Percentiles rank a stretch among this genome's conserved stretches.
Evolutionary conservation across 2,329 filamentous ascomycete species (phyloP).

Genomic region (Penicillium sp.): DNA sequence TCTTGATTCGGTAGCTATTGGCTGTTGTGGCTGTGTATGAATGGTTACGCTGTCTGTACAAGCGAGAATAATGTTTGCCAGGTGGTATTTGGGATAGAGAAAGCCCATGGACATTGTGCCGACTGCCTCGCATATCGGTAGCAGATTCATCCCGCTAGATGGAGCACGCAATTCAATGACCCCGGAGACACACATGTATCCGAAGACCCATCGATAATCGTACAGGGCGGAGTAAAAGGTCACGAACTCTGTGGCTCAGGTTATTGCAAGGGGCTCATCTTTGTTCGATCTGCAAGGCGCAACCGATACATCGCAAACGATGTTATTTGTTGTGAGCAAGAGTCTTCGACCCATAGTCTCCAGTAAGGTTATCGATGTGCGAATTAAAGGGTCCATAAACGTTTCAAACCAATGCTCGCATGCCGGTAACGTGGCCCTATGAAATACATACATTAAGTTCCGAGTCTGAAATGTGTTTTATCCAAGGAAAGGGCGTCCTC

Average conservation of each 20-base stretch:
- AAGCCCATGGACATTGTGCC: background rate
- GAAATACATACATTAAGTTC: background rate
- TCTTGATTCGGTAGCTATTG: background rate
- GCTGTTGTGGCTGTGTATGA: background rate
- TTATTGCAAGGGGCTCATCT: conserved; percentile 2
- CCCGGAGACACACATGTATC: background rate
- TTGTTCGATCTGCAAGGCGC: conserved; percentile 8
- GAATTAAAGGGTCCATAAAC: background rate
- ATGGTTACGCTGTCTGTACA: too few relatives aligned
- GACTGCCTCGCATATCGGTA: background rate
- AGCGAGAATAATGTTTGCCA: background rate
- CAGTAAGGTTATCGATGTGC: background rate
- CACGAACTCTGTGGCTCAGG: background rate
- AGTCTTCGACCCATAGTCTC: background rate
- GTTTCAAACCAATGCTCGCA: background rate
- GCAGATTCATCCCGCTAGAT: background rate
- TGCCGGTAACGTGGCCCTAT: background rate
- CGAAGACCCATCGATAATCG: background rate
- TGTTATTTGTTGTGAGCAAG: background rate
- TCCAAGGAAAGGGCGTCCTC: too few relatives aligned
- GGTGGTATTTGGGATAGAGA: background rate
- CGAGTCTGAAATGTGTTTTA: background rate
- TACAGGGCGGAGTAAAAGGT: background rate
- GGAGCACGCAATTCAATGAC: background rate
- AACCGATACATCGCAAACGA: background rate